These are phyloP conservation scores for Postia placenta DNA, from an alignment of 768 basidiomycete genomes.

Conservation along the genomic window DNA sequence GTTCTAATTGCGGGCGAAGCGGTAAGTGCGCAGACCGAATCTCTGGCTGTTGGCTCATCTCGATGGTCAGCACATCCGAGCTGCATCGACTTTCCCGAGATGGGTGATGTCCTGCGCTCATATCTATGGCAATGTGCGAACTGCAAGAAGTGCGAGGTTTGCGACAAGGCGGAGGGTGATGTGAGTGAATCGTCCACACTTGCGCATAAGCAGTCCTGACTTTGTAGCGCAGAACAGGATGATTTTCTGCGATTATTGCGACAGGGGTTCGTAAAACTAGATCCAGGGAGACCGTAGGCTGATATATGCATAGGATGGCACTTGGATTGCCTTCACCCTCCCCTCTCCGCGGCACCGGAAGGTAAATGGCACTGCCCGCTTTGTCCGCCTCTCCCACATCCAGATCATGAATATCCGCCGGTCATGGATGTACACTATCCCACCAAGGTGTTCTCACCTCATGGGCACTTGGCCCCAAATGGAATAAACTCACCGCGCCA, in stretches of 20 bases:
- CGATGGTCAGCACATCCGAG: constrained; percentile 82
- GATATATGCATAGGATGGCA: constrained; percentile 62
- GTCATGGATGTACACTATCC: background rate
- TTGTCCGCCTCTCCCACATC: constrained; percentile 39
- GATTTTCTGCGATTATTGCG: constrained; percentile 91
- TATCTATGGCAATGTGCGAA: constrained; percentile 88
- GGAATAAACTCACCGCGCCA: constrained; percentile 1
- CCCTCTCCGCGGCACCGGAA: constrained; percentile 62
- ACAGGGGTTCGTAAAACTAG: constrained; percentile 55
- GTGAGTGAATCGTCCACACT: constrained; percentile 42
- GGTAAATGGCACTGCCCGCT: constrained; percentile 74
- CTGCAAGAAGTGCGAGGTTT: constrained; percentile 90
- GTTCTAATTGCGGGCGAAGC: constrained; percentile 76
- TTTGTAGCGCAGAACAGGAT: constrained; percentile 53
- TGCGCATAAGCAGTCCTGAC: background rate
- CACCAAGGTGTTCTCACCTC: background rate
- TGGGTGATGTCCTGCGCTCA: constrained; percentile 54
- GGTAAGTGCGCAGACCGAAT: constrained; percentile 54
- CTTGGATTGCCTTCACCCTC: constrained; percentile 71
- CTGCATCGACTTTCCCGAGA: constrained; percentile 62
- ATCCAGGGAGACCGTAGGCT: background rate
- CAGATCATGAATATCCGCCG: constrained; percentile 3
- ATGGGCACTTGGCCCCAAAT: no score
- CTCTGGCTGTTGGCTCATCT: background rate
- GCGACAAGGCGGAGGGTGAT: constrained; percentile 80